Conservation (phyloP, 768 basidiomycete species). For the Serendipita indica region DNA sequence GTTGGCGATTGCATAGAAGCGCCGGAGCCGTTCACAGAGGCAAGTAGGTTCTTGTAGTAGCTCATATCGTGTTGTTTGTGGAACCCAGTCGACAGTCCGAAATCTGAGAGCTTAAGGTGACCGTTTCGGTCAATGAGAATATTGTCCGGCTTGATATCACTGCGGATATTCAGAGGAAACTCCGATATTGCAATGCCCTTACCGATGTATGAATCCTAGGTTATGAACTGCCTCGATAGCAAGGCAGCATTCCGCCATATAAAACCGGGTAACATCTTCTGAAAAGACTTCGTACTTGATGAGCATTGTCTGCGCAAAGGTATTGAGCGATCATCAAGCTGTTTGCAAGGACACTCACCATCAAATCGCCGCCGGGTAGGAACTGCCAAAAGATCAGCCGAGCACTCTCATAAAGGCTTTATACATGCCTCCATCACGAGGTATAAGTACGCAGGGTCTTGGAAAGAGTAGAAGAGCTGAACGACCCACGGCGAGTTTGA, state of each 20-base stretch:
- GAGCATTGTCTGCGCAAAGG: conserved; percentile 25
- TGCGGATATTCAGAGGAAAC: conserved; percentile 14
- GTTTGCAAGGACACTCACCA: conserved; percentile 16
- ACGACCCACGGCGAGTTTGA: conserved; percentile 35
- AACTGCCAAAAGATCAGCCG: conserved; percentile 17
- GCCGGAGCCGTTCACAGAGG: conserved; percentile 17
- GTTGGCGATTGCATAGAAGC: conserved; percentile 3
- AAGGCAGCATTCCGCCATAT: conserved; percentile 36
- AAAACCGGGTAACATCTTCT: conserved; percentile 36
- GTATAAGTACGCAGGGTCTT: conserved; percentile 34
- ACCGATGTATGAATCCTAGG: conserved; percentile 36
- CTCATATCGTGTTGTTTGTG: conserved; percentile 37
- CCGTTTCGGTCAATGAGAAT: conserved; percentile 35
- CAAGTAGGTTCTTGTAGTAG: conserved; percentile 33
- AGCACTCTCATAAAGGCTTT: neutral
- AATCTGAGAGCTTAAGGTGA: conserved; percentile 37
- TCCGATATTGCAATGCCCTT: conserved; percentile 10
- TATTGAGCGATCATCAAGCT: neutral
- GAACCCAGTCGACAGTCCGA: conserved; percentile 36
- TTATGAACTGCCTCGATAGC: conserved; percentile 37
- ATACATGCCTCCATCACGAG: conserved; percentile 29
- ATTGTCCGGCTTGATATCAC: conserved; percentile 39
- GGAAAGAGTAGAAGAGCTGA: conserved; percentile 34
- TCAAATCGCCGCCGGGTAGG: conserved; percentile 35
- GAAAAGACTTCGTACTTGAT: conserved; percentile 39